A percentile compares a stretch with the other conserved stretches of the same genome.
These are phyloP conservation scores for Physcia stellaris DNA, from an alignment of 495 filamentous ascomycete genomes.

Conservation along the genomic window DNA sequence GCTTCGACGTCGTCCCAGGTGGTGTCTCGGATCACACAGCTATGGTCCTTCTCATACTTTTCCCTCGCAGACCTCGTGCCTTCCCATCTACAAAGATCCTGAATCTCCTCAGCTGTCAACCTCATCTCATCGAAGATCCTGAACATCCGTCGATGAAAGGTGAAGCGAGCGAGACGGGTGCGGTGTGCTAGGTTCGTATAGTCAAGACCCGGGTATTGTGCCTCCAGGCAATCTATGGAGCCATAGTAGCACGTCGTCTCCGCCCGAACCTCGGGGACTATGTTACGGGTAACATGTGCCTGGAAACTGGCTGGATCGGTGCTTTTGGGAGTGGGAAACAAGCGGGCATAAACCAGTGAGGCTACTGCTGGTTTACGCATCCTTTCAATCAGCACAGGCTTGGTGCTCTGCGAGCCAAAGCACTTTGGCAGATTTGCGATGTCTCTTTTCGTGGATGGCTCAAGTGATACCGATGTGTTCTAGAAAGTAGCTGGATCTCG, in stretches of 20 bases:
- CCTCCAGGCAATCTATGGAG: constrained; percentile 68
- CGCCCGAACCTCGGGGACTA: constrained; percentile 80
- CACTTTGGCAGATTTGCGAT: no score
- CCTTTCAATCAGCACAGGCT: no score
- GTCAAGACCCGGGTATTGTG: constrained; percentile 83
- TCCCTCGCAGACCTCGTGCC: constrained; percentile 85
- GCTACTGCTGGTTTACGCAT: constrained; percentile 50
- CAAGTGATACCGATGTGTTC: no score
- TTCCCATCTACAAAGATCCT: constrained; percentile 75
- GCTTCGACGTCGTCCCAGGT: constrained; percentile 51
- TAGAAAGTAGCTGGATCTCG: no score
- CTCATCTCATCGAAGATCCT: constrained; percentile 65
- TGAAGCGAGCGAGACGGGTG: constrained; percentile 67
- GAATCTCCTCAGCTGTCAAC: constrained; percentile 66
- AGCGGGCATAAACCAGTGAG: constrained; percentile 39
- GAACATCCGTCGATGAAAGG: constrained; percentile 71
- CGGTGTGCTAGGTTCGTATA: constrained; percentile 72
- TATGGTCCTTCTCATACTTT: constrained; percentile 68
- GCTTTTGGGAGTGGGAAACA: constrained; percentile 42
- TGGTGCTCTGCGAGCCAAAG: no score
- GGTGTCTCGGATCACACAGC: constrained; percentile 60
- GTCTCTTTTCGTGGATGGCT: no score
- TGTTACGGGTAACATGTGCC: constrained; percentile 45
- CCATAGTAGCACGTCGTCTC: constrained; percentile 82
- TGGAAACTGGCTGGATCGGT: constrained; percentile 44